Evolutionary conservation across 768 basidiomycete species (phyloP), one percentile per base, ranked within the genome.

Genomic region (Serendipita sp.): DNA sequence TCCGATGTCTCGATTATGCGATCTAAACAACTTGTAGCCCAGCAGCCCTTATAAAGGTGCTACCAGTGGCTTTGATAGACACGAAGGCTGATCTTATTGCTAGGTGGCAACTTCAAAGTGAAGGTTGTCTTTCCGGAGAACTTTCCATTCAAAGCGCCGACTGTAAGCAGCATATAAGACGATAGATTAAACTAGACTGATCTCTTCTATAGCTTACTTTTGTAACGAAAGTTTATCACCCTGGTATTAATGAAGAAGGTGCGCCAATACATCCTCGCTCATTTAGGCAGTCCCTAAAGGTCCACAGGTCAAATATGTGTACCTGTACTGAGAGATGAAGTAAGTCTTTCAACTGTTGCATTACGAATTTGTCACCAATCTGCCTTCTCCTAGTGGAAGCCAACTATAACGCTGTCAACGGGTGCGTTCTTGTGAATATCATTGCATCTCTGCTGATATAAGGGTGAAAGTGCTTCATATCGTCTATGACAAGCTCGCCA

Each of bases 61-160:
- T 16, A 16, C 23, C 28, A 16, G 52, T 54, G 10, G 11, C 28
- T 16, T 54, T 11, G 30, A 54, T 10, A 15, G 28, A 28, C 16
- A 28, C 30, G 52, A 11, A 30, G 16, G 30, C 52, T 54, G 11
- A 54, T 54, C 52, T 2, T 30, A 54, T 15, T 11, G 30, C 11
- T 11, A 54, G 52, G 80, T 63, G 90, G 91, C 56, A 88, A 81
- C 0, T 92, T 89, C 74, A 78, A 81, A 68, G 91, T 91, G 73
- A 84, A 75, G 44, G 72, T 91, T 11, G 74, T 76, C n/a, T 76
- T 92, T n/a, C 88, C 90, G 0, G 69, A 78, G n/a, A 85, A 82
- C 73, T 92, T 85, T 68, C 90, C 91, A 5, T 92, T 92, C 82
- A 91, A 92, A 74, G 83, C 91, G 2, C 90, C 90, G 44, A 78